These are phyloP conservation scores for Begonia loranthoides DNA, from an alignment of 306 rosid species.

Conservation along the genomic window DNA sequence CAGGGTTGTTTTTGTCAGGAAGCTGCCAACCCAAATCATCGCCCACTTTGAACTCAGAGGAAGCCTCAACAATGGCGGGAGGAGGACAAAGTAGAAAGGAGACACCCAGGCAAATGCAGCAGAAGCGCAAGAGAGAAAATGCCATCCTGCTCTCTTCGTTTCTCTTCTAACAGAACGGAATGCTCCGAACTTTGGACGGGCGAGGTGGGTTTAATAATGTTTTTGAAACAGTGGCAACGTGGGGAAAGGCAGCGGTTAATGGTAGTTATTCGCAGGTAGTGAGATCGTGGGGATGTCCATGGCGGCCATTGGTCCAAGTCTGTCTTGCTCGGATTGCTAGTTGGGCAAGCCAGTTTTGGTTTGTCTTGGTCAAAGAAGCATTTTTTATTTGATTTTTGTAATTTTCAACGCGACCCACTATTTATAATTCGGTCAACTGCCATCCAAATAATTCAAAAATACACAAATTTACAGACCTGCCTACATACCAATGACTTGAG, in stretches of 20 bases:
- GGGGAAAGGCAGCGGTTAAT: neutral
- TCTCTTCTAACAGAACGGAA: neutral
- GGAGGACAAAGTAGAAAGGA: slow-evolving; percentile 2
- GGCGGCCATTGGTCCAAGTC: neutral
- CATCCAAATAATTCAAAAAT: neutral
- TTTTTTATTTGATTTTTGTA: too few relatives aligned
- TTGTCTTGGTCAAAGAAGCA: neutral
- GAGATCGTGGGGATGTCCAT: neutral
- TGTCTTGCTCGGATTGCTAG: neutral
- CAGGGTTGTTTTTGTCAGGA: slow-evolving; percentile 27
- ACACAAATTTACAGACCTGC: neutral
- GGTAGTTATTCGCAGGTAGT: neutral
- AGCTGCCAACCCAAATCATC: slow-evolving; percentile 50
- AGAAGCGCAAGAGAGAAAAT: slow-evolving; percentile 12
- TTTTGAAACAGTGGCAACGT: neutral
- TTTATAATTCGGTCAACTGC: neutral
- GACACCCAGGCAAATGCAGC: slow-evolving; percentile 7
- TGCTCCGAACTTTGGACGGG: too few relatives aligned
- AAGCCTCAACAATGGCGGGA: slow-evolving; percentile 19
- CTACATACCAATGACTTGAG: neutral
- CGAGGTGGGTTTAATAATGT: neutral
- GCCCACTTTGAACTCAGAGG: slow-evolving; percentile 51
- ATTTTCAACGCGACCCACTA: neutral
- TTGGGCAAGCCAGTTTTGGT: neutral
- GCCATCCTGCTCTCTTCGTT: slow-evolving; percentile 11